Base-by-base conservation (phyloP, 768 basidiomycete species). In the Nidula microcarpa region DNA sequence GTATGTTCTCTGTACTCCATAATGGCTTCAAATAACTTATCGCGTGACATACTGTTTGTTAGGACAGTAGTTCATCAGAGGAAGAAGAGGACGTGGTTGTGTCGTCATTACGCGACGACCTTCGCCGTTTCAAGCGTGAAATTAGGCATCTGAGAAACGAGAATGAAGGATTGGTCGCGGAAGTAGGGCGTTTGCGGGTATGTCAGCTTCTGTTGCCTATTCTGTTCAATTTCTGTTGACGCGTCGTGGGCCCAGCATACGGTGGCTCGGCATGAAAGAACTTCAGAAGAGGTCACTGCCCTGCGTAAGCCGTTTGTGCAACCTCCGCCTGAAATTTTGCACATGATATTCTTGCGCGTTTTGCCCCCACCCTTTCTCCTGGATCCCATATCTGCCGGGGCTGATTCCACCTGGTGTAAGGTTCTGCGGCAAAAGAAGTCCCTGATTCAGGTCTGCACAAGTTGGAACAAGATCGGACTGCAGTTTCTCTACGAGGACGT, bases 401-500 rank as follows among this genome's bases (percentile, higher is more conserved):
- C 54, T 14, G 18, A 35, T n/a, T 54, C 47, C n/a, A 33, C 43
- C 6, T 54, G 49, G 46, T 43, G 35, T 50, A 1, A 59, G 54
- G 57, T 23, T 54, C 35, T 37, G 44, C 34, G 51, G 23, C 43
- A 44, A 23, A 55, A 33, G 41, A 55, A 43, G 34, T 41, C 50
- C 14, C 30, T 39, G 11, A 11, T 51, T 44, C 44, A 6, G 6
- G 41, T 33, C 17, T 54, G 52, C 47, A 59, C 34, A 43, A 10
- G 16, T 1, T 57, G 52, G 53, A 33, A 55, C 37, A 49, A 33
- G 5, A 50, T 47, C 14, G 59, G 53, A 16, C 34, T 39, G 10
- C 52, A 37, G 23, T 11, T 60, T 35, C 50, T 60, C 2, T 62
- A 60, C 47, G 56, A 58, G 23, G 49, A 48, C n/a, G 48, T 60